Percentiles rank a stretch among this genome's conserved stretches.
Conservation (phyloP, 2,329 filamentous ascomycete genomes). For the Stemphylium vesicarium region DNA sequence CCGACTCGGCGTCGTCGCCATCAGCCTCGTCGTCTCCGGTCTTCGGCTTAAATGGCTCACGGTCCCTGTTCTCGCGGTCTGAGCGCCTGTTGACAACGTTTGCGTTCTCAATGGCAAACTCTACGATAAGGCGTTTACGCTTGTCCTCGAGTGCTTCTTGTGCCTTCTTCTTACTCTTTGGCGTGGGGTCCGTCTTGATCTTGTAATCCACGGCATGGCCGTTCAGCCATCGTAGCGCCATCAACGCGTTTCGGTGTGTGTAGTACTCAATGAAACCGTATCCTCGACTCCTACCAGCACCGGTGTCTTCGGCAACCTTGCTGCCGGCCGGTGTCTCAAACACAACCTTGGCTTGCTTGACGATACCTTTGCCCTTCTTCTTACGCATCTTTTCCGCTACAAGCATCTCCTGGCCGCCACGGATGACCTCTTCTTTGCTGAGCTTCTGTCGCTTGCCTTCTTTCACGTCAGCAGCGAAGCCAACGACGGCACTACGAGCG, state of each 20-base stretch:
- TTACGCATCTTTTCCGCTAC: constrained; percentile 82
- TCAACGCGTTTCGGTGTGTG: constrained; percentile 90
- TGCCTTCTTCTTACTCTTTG: constrained; percentile 48
- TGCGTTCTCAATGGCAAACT: constrained; percentile 98
- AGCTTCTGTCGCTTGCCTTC: constrained; percentile 75
- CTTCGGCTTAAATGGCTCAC: constrained; percentile 50
- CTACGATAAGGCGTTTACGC: constrained; percentile 88
- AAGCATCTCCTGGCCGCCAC: constrained; percentile 80
- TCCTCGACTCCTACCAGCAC: constrained; percentile 83
- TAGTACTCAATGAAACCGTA: constrained; percentile 98
- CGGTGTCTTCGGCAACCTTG: constrained; percentile 78
- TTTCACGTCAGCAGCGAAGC: constrained; percentile 90
- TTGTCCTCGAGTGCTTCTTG: constrained; percentile 67
- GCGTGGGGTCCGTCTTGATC: constrained; percentile 53
- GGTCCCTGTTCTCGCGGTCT: constrained; percentile 65
- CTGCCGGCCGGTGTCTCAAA: constrained; percentile 86
- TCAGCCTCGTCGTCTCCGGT: constrained; percentile 18
- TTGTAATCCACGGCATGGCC: constrained; percentile 68
- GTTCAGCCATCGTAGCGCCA: constrained; percentile 94
- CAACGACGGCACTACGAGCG: constrained; percentile 89
- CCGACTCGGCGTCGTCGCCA: constrained; percentile 16
- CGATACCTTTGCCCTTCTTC: constrained; percentile 81
- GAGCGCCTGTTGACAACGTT: constrained; percentile 86
- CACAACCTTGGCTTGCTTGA: constrained; percentile 92
- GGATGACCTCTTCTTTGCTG: constrained; percentile 85